These are phyloP conservation scores for Apiotrichum mycotoxinovorans DNA, from an alignment of 1,284 basidiomycete genomes.

Conservation along the genomic window DNA sequence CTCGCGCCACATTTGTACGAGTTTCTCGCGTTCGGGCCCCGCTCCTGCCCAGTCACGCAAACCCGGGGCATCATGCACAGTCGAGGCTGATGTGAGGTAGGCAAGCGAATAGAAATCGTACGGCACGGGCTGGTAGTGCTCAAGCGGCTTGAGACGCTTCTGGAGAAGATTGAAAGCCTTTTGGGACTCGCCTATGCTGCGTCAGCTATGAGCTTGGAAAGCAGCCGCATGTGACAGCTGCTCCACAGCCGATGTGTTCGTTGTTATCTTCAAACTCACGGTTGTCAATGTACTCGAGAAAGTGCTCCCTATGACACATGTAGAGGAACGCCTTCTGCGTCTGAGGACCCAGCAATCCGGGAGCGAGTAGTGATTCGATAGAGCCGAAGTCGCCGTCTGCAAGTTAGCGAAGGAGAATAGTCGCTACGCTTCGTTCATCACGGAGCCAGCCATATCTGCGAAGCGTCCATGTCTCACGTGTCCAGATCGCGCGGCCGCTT, in stretches of 20 bases:
- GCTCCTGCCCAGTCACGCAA: conserved; percentile 54
- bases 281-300: conserved; percentile 54
- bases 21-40: conserved; percentile 43
- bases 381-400: conserved; percentile 53
- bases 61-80: conserved; percentile 53
- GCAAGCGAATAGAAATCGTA: conserved; percentile 54
- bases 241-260: no score
- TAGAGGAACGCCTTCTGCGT: conserved; percentile 54
- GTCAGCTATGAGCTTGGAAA: background rate
- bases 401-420: background rate
- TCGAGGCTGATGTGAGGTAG: conserved; percentile 51
- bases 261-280: conserved; percentile 38
- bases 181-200: conserved; percentile 42
- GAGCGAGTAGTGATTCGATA: conserved; percentile 48
- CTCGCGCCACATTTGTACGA: conserved; percentile 48
- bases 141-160: conserved; percentile 54
- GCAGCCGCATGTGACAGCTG: no score
- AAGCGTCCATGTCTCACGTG: no score
- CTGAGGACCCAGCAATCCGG: conserved; percentile 47
- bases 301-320: conserved; percentile 47
- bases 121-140: conserved; percentile 54
- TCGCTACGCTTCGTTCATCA: no score
- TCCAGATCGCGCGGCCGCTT: no score
- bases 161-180: conserved; percentile 54
- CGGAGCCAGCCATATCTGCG: no score